Evolutionary conservation across 2,329 filamentous ascomycete species (phyloP), one percentile per base, ranked within the genome.

Genomic region (Diaporthe citrichinensis): DNA sequence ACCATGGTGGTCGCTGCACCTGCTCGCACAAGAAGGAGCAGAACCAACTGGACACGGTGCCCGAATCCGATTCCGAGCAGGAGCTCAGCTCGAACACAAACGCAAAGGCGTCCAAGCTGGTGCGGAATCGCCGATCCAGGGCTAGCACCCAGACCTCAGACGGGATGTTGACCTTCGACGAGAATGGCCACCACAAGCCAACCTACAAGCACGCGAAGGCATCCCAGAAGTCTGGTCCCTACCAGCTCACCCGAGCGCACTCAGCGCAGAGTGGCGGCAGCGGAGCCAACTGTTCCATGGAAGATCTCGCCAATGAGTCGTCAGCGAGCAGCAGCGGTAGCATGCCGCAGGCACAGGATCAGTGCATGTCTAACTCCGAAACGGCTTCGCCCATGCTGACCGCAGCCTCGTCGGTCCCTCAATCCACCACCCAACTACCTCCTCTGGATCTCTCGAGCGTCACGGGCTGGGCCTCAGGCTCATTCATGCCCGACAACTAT

Each of bases 1-100:
- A 92, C 82, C 92, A 93, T 79, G 92, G 92, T 78, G 91, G 89
- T 61, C 89, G 89, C 79, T 94, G 92, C 86, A 90, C 90, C 73
- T 94, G 92, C 83, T 87, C 88, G 74, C 84, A 89, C 81, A 93
- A 93, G 84, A 92, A 91, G 83, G 91, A 93, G 80, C 85, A 85
- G 78, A 78, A 81, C n/a, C 77, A 83, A 76, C 87, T 93, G 76
- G 91, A 92, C 80, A 90, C 91, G 2, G 91, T 93, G 23, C 91
- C 90, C 72, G 92, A 93, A 82, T 91, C 90, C 77, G 89, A 92
- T 80, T 90, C 90, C 76, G 88, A 92, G 78, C 76, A 82, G 82
- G 77, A 83, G 34, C 76, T 76, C n/a, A 73, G 55, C 53, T 74
- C 73, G 62, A 72, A 72, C 71, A 76, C 78, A 51, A 82, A 81